Conservation (phyloP, 306 rosid species). For the Pterocarpus macrocarpus region DNA sequence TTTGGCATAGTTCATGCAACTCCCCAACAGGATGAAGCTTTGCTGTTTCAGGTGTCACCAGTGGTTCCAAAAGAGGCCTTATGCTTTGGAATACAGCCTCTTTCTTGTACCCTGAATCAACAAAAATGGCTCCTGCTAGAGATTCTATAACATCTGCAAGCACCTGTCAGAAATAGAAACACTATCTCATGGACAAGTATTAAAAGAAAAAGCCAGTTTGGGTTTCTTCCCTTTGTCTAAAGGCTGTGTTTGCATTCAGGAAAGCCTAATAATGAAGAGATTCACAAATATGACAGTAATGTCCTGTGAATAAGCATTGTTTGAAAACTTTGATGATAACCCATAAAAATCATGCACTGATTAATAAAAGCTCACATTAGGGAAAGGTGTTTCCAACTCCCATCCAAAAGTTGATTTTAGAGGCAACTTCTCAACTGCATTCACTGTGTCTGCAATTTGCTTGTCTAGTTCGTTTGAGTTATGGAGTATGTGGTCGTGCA, state of each 20-base stretch:
- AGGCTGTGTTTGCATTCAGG: background rate
- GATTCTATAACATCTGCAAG: conserved; percentile 79
- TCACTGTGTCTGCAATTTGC: conserved; percentile 47
- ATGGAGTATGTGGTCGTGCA: conserved; percentile 67
- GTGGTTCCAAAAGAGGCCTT: conserved; percentile 69
- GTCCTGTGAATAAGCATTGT: background rate
- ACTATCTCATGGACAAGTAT: background rate
- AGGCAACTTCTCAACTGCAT: conserved; percentile 45
- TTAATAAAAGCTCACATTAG: conserved; percentile 54
- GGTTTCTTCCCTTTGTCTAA: conserved; percentile 6
- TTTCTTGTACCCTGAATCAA: conserved; percentile 70
- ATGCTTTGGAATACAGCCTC: conserved; percentile 61
- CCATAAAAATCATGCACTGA: conserved; percentile 1
- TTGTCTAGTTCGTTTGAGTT: conserved; percentile 49
- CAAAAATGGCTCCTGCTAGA: conserved; percentile 74
- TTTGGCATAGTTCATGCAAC: conserved; percentile 60
- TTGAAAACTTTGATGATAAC: background rate
- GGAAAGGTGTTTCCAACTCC: conserved; percentile 64
- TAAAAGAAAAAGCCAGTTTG: background rate
- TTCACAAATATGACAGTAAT: conserved; percentile 5
- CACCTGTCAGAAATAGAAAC: conserved; percentile 52
- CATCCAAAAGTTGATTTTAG: conserved; percentile 66
- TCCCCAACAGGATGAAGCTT: conserved; percentile 61
- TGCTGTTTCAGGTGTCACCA: conserved; percentile 67
- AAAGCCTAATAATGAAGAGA: conserved; percentile 12